These are phyloP conservation scores for Chrysoporthe cubensis DNA, from an alignment of 2,329 filamentous ascomycete species.

Conservation along the genomic window DNA sequence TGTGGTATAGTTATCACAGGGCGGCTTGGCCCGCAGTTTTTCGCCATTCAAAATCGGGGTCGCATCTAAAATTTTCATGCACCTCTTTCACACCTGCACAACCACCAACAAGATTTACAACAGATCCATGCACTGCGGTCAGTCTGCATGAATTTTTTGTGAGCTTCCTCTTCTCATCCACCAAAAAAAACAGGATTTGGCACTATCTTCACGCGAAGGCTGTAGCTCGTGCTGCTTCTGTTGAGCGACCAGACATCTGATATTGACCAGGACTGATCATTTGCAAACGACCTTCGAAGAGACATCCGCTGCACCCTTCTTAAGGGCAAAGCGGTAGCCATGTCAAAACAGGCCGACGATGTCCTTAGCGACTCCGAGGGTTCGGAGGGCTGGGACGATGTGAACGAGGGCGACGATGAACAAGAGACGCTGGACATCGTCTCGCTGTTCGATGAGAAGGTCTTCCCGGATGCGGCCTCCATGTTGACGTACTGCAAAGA, in stretches of 20 bases:
- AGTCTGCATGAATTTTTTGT: neutral
- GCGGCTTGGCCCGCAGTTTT: constrained; percentile 25
- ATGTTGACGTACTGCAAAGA: constrained; percentile 74
- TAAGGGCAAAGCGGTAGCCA: constrained; percentile 1
- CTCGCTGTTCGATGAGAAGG: constrained; percentile 69
- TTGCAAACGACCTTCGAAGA: neutral
- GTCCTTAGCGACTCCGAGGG: constrained; percentile 42
- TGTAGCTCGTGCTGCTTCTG: neutral
- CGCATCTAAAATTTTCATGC: constrained; percentile 27
- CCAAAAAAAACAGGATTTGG: neutral
- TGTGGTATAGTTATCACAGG: neutral
- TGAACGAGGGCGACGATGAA: constrained; percentile 59
- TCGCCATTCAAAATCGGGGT: constrained; percentile 24
- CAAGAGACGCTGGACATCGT: constrained; percentile 63
- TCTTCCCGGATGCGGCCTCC: constrained; percentile 64
- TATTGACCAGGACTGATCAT: neutral
- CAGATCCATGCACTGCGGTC: neutral
- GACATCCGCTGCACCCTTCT: neutral
- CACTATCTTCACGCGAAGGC: neutral
- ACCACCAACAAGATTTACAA: constrained; percentile 23
- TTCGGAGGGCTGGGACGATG: constrained; percentile 39
- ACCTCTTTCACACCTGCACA: neutral
- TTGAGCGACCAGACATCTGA: neutral
- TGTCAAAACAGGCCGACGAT: constrained; percentile 28
- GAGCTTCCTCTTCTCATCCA: neutral